A percentile compares a stretch with the other conserved stretches of the same genome.
phyloP scores from a whole-genome alignment of 2,329 filamentous ascomycete species.

The Atkinsonella hypoxylon region DNA sequence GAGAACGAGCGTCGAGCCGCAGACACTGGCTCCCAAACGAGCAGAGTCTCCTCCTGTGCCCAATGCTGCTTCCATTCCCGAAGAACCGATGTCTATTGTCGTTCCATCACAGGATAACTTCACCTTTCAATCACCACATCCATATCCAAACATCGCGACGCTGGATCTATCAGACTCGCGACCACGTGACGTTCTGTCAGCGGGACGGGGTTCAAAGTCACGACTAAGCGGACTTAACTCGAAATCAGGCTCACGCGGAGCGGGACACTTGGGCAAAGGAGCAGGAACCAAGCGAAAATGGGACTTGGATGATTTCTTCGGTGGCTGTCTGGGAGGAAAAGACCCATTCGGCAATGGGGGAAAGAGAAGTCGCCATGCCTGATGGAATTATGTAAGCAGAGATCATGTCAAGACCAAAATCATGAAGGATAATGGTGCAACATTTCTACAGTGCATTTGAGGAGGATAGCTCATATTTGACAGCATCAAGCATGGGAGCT shows the following conservation, averaged over 20 bases:
- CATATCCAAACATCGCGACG: conserved; percentile 49
- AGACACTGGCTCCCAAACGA: conserved; percentile 16
- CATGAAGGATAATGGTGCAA: conserved; percentile 4
- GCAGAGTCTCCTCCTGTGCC: conserved; percentile 15
- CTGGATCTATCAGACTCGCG: conserved; percentile 45
- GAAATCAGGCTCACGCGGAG: conserved; percentile 16
- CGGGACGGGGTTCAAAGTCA: conserved; percentile 17
- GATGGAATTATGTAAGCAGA: conserved; percentile 9
- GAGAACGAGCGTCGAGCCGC: conserved; percentile 31
- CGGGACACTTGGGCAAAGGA: conserved; percentile 43
- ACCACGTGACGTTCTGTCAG: conserved; percentile 23
- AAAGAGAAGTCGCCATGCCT: conserved; percentile 39
- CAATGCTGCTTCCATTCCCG: conserved; percentile 12
- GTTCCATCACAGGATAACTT: conserved; percentile 51
- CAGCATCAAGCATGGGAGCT: conserved; percentile 23
- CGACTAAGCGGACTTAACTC: conserved; percentile 15
- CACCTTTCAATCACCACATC: conserved; percentile 54
- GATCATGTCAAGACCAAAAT: conserved; percentile 7
- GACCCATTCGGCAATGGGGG: conserved; percentile 39
- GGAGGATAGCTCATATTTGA: conserved; percentile 16
- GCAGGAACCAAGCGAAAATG: conserved; percentile 63
- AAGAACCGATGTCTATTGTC: conserved; percentile 27
- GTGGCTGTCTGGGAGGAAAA: conserved; percentile 52
- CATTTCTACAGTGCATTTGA: conserved; percentile 8
- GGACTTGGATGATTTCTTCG: conserved; percentile 65